Evolutionary conservation across 1,284 basidiomycete species (phyloP).

Genomic region (Malassezia slooffiae): DNA sequence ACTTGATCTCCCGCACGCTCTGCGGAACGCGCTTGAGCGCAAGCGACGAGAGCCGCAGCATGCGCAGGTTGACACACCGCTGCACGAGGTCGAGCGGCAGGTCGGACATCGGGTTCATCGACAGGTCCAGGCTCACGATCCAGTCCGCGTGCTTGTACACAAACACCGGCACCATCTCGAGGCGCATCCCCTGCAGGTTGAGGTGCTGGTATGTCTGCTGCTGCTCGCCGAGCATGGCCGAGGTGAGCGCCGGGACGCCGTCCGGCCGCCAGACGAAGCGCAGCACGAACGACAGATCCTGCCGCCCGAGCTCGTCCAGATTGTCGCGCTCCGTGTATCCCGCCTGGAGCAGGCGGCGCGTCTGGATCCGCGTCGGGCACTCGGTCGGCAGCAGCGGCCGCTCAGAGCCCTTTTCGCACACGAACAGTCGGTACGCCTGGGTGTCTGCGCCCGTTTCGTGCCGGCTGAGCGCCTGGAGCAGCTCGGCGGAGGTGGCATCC

Average conservation of each 20-base stretch:
- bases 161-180: constrained; percentile 81
- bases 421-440: constrained; percentile 36
- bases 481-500: constrained; percentile 61
- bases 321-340: constrained; percentile 77
- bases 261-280: constrained; percentile 64
- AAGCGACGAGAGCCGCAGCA: constrained; percentile 82
- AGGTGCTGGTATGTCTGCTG: constrained; percentile 59
- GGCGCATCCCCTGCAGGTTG: constrained; percentile 69
- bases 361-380: constrained; percentile 71
- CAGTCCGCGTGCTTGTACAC: constrained; percentile 76
- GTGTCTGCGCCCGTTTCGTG: constrained; percentile 16
- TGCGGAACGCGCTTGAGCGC: constrained; percentile 86
- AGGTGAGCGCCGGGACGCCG: constrained; percentile 52
- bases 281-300: constrained; percentile 73
- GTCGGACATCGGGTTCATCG: constrained; percentile 89
- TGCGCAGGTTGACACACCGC: constrained; percentile 69
- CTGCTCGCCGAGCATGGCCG: constrained; percentile 30
- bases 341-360: constrained; percentile 73
- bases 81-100: constrained; percentile 94
- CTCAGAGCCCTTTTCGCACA: constrained; percentile 42
- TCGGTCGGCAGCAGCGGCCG: constrained; percentile 55
- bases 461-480: constrained; percentile 30
- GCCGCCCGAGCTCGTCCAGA: constrained; percentile 65
- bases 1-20: constrained; percentile 64
- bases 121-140: constrained; percentile 77